Base-by-base conservation (phyloP, 768 basidiomycete genomes). In the Astraeus odoratus region DNA sequence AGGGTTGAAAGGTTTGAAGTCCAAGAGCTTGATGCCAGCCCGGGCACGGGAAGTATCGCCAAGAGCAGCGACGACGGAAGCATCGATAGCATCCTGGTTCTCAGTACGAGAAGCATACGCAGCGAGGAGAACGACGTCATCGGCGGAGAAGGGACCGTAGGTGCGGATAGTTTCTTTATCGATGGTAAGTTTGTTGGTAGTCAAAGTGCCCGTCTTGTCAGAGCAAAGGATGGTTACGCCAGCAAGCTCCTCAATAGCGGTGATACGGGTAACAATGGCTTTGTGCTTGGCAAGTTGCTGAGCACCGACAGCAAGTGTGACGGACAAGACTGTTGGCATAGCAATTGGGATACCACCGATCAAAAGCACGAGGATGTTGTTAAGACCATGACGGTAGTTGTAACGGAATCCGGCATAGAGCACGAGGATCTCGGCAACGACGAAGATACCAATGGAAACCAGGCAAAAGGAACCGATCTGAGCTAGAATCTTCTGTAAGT, bases 311-410 rank as follows among this genome's bases (percentile, higher is more conserved):
- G 95, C 95, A 61, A 97, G 90, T 18, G 95, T 97, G 71, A 97
- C 95, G 46, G 93, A 96, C 49, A 98, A 70, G 53, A 97, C 94
- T 49, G 95, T 98, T 55, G 95, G 95, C 95, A 98, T 98, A 64
- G 95, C 95, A 69, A 97, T 98, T 59, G 95, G 95, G 62, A 98
- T 98, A 75, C 95, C 95, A 76, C 95, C 95, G 69, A 98, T 98
- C 79, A 98, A 78, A 65, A 98, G 88, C 53, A 97, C 95, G 26
- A 98, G 81, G 70, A 97, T 93, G 75, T 93, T 87, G 78, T 98
- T 82, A 56, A 97, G 84, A 72, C 94, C 95, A 49, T 83, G 83
- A 58, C 95, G 89, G 73, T 98, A 98, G 41, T 59, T 67, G 75
- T 88, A 97, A 47, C 71, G 75, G 86, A 92, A 97, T 33, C 82